Evolutionary conservation across 805 yeast genomes (phyloP), one percentile per base, ranked within the genome.

Genomic region (Cyberlindnera euphorbiiphila): DNA sequence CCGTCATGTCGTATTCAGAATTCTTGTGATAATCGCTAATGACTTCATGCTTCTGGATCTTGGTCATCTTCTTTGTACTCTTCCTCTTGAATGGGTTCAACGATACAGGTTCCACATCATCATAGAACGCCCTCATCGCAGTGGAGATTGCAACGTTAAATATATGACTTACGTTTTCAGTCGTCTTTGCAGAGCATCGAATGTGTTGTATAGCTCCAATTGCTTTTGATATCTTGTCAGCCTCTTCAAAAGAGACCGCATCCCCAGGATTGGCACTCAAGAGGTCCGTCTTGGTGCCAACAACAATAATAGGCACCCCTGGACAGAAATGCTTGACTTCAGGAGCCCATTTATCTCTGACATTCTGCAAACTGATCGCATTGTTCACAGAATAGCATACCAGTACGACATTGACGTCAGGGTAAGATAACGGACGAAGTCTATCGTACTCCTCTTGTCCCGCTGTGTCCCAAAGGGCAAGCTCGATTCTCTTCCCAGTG

Each of bases 361-460:
- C 83, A 54, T 84, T 87, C 34, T 75, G 78, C 39, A 89, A 65
- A 16, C 89, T 77, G 22, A 72, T 72, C 14, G 68, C 62, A 39
- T 71, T 72, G 49, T 80, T 81, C 20, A 86, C 69, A 2, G 91
- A 66, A 58, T 85, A 89, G 41, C 96, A 88, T 8, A 87, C 66
- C 40, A 89, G 64, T 13, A 87, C 60, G 2, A 87, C 64, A 57
- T 86, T 85, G 4, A 81, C 85, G 49, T 85, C 94, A 6, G 89
- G 81, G 54, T 86, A 86, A 29, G 83, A 71, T 32, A 87, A 65
- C 2, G 94, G 93, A 43, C 96, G 67, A 39, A 85, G 63, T 36
- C 95, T 65, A 56, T 81, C 89, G 54, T 83, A 85, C 57, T 84
- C 93, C 60, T 85, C 94, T 61, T 85, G 93, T 4, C 95, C 93